Evolutionary conservation across 345 rosid species (phyloP).

Genomic region (Salix viminalis): DNA sequence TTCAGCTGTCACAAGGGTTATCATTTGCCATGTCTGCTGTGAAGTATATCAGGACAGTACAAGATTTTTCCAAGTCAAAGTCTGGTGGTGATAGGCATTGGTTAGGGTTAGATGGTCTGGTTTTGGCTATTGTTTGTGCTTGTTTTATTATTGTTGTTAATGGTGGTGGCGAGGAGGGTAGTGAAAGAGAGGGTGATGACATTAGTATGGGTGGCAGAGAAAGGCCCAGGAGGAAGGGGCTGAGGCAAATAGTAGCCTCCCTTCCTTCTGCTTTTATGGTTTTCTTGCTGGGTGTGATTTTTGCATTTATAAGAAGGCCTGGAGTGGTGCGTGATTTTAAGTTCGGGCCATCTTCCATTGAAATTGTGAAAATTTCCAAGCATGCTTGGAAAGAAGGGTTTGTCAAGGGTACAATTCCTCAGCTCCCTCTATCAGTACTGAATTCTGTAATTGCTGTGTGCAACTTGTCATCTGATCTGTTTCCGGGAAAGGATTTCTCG

Average conservation of each 20-base stretch:
- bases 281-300: slow-evolving; percentile 59
- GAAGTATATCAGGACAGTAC: slow-evolving; percentile 59
- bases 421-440: slow-evolving; percentile 68
- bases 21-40: slow-evolving; percentile 75
- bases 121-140: slow-evolving; percentile 61
- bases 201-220: slow-evolving; percentile 9
- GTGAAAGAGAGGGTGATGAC: slow-evolving; percentile 15
- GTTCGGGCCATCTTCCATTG: slow-evolving; percentile 59
- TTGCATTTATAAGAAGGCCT: slow-evolving; percentile 61
- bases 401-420: slow-evolving; percentile 74
- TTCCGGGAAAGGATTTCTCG: slow-evolving; percentile 65
- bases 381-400: slow-evolving; percentile 75
- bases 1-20: slow-evolving; percentile 78
- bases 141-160: slow-evolving; percentile 52
- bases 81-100: slow-evolving; percentile 51
- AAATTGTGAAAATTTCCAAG: slow-evolving; percentile 41
- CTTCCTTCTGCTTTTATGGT: slow-evolving; percentile 74
- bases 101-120: slow-evolving; percentile 76
- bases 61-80: slow-evolving; percentile 61
- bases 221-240: slow-evolving; percentile 25
- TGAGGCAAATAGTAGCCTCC: slow-evolving; percentile 32
- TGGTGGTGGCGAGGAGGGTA: slow-evolving; percentile 53
- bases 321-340: slow-evolving; percentile 36
- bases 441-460: slow-evolving; percentile 86
- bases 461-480: slow-evolving; percentile 69